These are phyloP conservation scores for Drechslerella dactyloides DNA, from an alignment of 2,329 filamentous ascomycete species.

Conservation along the genomic window DNA sequence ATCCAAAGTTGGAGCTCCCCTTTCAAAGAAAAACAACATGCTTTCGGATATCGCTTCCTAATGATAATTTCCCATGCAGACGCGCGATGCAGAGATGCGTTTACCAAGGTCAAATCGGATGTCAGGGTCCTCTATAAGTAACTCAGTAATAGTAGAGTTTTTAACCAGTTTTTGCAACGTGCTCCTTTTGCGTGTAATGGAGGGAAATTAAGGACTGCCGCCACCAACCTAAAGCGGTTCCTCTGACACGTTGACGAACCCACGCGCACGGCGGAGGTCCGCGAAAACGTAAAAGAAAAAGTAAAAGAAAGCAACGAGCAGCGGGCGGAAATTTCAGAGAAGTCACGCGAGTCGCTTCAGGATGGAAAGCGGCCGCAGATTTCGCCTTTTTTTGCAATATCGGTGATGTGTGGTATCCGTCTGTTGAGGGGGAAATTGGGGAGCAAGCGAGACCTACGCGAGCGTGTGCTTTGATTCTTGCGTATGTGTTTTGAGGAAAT, in stretches of 20 bases:
- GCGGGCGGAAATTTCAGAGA: neutral
- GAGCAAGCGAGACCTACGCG: conserved; percentile 8
- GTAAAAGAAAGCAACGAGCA: conserved; percentile 4
- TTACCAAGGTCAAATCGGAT: neutral
- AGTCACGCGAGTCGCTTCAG: neutral
- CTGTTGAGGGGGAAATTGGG: conserved; percentile 18
- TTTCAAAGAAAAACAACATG: neutral
- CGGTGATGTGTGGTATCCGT: neutral
- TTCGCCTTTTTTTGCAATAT: neutral
- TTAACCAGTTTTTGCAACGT: neutral
- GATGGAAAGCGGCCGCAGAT: neutral
- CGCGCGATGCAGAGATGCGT: neutral
- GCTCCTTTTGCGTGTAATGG: neutral
- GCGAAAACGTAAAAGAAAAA: neutral
- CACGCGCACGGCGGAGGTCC: neutral
- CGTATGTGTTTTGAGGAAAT: conserved; percentile 13
- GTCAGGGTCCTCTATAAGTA: neutral
- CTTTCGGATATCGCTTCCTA: conserved; percentile 4
- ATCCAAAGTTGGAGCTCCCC: conserved; percentile 1
- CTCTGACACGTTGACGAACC: conserved; percentile 26
- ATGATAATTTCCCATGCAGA: neutral
- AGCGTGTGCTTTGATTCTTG: conserved; percentile 13
- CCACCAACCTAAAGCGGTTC: conserved; percentile 45
- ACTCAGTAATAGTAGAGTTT: neutral
- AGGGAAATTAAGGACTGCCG: conserved; percentile 50